Base-by-base conservation (phyloP, 305 asterid genomes). In the Caryopteris hybrid region DNA sequence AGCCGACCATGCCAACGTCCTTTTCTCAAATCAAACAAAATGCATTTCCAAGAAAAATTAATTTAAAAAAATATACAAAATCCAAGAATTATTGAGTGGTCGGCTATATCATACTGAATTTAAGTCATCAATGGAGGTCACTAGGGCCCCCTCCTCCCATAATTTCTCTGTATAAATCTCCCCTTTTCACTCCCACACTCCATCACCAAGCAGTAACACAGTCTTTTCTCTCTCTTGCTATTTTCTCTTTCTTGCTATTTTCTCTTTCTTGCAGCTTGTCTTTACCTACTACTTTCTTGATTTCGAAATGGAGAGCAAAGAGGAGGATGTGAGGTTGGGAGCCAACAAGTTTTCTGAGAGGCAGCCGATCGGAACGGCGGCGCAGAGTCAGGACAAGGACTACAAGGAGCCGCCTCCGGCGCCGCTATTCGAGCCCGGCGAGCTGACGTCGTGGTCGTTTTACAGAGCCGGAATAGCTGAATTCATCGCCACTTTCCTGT, bases 321-420 rank as follows among this genome's bases (percentile, higher is more conserved):
- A 80, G 68, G 84, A 80, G 47, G 84, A 80, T 21, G 84, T 80
- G 11, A 41, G 69, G 1, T 18, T 73, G 1, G 84, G 84, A 42
- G 84, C 84, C 70, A 80, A 76, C 71, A 76, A 61, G 33, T 80
- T 27, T 64, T 11, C 66, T 0, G 84, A 80, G 75, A 25, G 74
- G 70, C 84, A 80, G 70, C 81, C 84, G 17, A 69, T 80, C 68
- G 84, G 84, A 27, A 73, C 79, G 70, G 79, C 77, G 69, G 84
- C 84, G 46, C 84, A 80, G 76, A 73, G 62, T 18, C 77, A 78
- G 67, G 85, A 80, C 58, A 77, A 72, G 76, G 85, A 80, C 68
- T 80, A 80, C 78, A 73, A 51, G 65, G 85, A 80, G 66, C 82
- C 85, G 12, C 85, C 85, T 8, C 82, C 82, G n/a, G 78, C 80